Percentiles rank a stretch among this genome's conserved stretches.
phyloP scores from a whole-genome alignment of 2,329 filamentous ascomycete species.

The Pyrenochaeta sp. region DNA sequence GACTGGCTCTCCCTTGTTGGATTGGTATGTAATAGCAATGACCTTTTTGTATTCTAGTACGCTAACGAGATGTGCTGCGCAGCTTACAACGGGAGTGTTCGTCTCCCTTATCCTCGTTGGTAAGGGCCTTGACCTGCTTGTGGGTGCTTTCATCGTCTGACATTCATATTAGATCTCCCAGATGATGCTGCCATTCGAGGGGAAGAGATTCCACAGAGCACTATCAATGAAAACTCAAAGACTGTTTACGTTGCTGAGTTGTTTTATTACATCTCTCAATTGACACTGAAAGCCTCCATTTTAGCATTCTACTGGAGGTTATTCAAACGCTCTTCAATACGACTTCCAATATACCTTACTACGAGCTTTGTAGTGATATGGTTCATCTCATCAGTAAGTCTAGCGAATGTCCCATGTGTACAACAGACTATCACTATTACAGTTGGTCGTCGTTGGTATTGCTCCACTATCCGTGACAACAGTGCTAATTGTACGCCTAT shows the following conservation, averaged over 20 bases:
- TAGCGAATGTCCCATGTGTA: too few species aligned
- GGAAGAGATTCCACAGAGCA: background rate
- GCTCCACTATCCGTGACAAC: too few species aligned
- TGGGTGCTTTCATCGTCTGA: constrained; percentile 1
- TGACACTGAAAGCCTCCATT: background rate
- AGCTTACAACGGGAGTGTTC: constrained; percentile 3
- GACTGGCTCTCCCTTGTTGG: constrained; percentile 3
- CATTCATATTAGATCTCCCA: background rate
- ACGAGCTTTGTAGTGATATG: background rate
- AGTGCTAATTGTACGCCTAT: background rate
- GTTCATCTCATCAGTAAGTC: background rate
- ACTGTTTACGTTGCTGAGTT: background rate
- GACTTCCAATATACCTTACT: background rate
- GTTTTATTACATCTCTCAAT: background rate
- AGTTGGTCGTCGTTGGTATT: background rate
- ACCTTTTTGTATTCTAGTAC: background rate
- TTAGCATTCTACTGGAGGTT: constrained; percentile 1
- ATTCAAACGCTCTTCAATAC: background rate
- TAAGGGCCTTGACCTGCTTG: constrained; percentile 1
- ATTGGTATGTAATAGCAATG: constrained; percentile 1
- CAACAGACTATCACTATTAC: background rate
- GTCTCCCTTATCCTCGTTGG: constrained; percentile 5
- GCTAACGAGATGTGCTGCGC: background rate
- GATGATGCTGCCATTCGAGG: background rate
- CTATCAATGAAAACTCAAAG: background rate